Evolutionary conservation across 2,329 filamentous ascomycete species (phyloP).

Genomic region (Colletotrichum zoysiae): DNA sequence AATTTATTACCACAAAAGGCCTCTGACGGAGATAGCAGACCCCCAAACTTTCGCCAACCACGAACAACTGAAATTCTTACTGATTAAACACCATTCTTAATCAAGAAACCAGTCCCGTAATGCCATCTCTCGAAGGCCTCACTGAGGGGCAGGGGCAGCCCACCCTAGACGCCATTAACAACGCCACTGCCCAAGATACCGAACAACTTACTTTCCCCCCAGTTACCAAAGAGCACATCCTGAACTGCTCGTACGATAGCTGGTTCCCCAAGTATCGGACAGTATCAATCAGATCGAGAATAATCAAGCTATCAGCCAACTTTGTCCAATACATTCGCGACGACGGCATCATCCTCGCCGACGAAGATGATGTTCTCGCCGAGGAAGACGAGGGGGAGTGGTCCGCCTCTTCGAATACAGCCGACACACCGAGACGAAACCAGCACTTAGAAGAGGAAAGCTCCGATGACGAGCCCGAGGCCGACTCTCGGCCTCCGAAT

Average conservation of each 20-base stretch:
- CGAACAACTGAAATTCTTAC: no score
- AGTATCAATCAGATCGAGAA: conserved; percentile 85
- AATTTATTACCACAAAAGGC: neutral
- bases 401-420: conserved; percentile 47
- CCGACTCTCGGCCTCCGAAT: conserved; percentile 61
- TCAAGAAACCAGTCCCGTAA: conserved; percentile 37
- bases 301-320: conserved; percentile 79
- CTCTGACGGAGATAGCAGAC: neutral
- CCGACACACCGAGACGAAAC: conserved; percentile 43
- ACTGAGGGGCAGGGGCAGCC: conserved; percentile 40
- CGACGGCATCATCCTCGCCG: conserved; percentile 90
- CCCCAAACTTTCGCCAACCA: neutral
- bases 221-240: conserved; percentile 85
- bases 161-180: conserved; percentile 31
- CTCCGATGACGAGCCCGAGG: conserved; percentile 64
- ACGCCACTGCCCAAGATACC: conserved; percentile 38
- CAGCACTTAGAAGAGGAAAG: conserved; percentile 55
- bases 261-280: conserved; percentile 87
- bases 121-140: conserved; percentile 50
- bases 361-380: conserved; percentile 68
- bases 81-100: neutral
- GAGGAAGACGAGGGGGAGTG: conserved; percentile 70
- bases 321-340: conserved; percentile 91
- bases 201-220: conserved; percentile 78
- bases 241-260: conserved; percentile 92